Percentiles rank a stretch among this genome's conserved stretches.
Conservation (phyloP, 2,329 filamentous ascomycete species). For the Fusarium tanahbumbuense region DNA sequence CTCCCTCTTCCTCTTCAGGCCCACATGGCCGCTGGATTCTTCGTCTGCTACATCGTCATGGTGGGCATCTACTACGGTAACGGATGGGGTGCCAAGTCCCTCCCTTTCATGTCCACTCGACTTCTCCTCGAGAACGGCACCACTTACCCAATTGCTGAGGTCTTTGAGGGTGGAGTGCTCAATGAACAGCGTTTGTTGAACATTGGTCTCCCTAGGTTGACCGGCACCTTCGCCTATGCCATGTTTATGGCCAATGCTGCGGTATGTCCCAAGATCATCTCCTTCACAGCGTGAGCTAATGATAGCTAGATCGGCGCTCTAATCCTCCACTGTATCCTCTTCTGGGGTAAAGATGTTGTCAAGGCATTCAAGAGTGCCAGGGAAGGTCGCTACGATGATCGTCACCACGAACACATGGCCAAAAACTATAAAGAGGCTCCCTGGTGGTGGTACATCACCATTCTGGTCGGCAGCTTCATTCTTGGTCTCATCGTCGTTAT, state of each 20-base stretch:
- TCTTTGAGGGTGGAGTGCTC: conserved; percentile 57
- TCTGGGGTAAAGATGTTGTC: conserved; percentile 66
- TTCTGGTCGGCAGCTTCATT: conserved; percentile 59
- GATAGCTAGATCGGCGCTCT: conserved; percentile 64
- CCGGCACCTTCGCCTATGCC: conserved; percentile 62
- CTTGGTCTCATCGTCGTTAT: conserved; percentile 60
- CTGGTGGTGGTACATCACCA: conserved; percentile 59
- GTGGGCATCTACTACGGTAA: conserved; percentile 64
- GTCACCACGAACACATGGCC: conserved; percentile 64
- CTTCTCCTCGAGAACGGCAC: conserved; percentile 56
- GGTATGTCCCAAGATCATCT: conserved; percentile 50
- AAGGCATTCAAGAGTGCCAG: conserved; percentile 60
- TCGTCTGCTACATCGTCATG: conserved; percentile 63
- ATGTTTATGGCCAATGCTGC: conserved; percentile 69
- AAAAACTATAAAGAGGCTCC: conserved; percentile 64
- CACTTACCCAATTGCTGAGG: conserved; percentile 54
- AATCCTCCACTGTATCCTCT: conserved; percentile 62
- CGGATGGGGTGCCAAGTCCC: conserved; percentile 57
- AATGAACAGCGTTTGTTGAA: conserved; percentile 53
- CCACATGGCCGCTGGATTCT: conserved; percentile 59
- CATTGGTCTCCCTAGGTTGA: conserved; percentile 60
- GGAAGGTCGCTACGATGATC: conserved; percentile 58
- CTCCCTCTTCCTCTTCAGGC: conserved; percentile 63
- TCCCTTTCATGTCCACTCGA: conserved; percentile 67
- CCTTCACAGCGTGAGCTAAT: background rate